These are phyloP conservation scores for Saccharomyces pastorianus DNA, from an alignment of 1,139 yeast species.

Conservation along the genomic window DNA sequence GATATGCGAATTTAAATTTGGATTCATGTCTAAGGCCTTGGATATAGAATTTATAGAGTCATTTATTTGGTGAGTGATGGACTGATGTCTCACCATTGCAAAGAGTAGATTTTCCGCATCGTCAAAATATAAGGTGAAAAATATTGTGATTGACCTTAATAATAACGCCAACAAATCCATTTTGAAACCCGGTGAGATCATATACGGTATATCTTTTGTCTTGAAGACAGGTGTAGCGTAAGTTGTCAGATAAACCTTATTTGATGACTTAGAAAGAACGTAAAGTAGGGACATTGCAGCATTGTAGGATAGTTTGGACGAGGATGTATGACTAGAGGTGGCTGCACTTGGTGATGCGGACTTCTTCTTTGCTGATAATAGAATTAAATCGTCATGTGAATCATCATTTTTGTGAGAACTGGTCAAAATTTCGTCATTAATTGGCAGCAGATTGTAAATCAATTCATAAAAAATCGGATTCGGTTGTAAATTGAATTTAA, in stretches of 20 bases:
- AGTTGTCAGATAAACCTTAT: slow-evolving; percentile 21
- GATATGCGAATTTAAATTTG: neutral
- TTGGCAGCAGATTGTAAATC: slow-evolving; percentile 52
- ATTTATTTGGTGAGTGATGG: slow-evolving; percentile 24
- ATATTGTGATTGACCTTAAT: slow-evolving; percentile 43
- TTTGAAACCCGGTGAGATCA: slow-evolving; percentile 34
- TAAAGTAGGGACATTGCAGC: slow-evolving; percentile 53
- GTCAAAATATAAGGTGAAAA: slow-evolving; percentile 33
- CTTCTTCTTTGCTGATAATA: slow-evolving; percentile 26
- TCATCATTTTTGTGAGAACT: slow-evolving; percentile 20
- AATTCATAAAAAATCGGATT: slow-evolving; percentile 47
- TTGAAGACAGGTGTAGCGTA: slow-evolving; percentile 9
- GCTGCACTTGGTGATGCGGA: neutral
- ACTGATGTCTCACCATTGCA: slow-evolving; percentile 43
- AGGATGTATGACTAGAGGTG: slow-evolving; percentile 2
- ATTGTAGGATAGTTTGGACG: slow-evolving; percentile 46
- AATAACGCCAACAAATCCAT: slow-evolving; percentile 53
- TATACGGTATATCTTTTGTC: slow-evolving; percentile 9
- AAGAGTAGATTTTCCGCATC: slow-evolving; percentile 50
- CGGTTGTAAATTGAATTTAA: slow-evolving; percentile 32
- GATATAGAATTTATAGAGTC: slow-evolving; percentile 24
- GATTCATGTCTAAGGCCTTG: slow-evolving; percentile 10
- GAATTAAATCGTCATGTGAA: slow-evolving; percentile 25
- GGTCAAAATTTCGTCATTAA: slow-evolving; percentile 28
- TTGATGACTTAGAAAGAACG: slow-evolving; percentile 35